Evolutionary conservation across 2,329 filamentous ascomycete genomes (phyloP), one percentile per base, ranked within the genome.

Genomic region (Calonectria naviculata): DNA sequence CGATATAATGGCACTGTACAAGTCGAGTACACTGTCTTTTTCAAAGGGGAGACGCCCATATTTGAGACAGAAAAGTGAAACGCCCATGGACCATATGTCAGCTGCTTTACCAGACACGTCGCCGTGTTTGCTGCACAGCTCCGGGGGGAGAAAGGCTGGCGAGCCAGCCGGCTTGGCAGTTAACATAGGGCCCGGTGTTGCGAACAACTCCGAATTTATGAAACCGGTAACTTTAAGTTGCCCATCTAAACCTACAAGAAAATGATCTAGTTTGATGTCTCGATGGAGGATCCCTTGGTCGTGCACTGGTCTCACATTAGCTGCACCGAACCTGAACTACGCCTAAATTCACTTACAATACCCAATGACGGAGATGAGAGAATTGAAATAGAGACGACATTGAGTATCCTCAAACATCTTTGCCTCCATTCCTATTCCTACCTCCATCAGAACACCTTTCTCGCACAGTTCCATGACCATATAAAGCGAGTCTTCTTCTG

Each of bases 381-480:
- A 96, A 60, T 97, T 93, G 80, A 99, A 98, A 94, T 95, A 98
- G 79, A 90, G 93, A 62, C 97, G 91, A 80, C 95, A 98, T 65
- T 89, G 88, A 78, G 98, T 95, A 73, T 93, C 90, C 31, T 91
- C 88, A 81, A 98, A 98, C 0, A 97, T 95, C 72, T 93, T 91
- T 21, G 95, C 94, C 68, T 89, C 87, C 78, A 97, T 93, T 70
- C 94, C 93, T n/a, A 98, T 85, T 4, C 94, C 95, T 67, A 99
- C 94, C 79, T 95, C 96, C 95, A 98, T 98, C 63, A 98, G 91
- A 26, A 98, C 96, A 1, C 97, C 97, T 82, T 98, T 98, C 80
- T 97, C 97, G 86, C 97, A 99, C 94, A 98, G 97, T 82, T 99
- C 97, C 82, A 99, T 89, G 26, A 99, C 97, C 94, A 99, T 98